Conservation (phyloP, 1,284 basidiomycete genomes). For the Puccinia hordei region DNA sequence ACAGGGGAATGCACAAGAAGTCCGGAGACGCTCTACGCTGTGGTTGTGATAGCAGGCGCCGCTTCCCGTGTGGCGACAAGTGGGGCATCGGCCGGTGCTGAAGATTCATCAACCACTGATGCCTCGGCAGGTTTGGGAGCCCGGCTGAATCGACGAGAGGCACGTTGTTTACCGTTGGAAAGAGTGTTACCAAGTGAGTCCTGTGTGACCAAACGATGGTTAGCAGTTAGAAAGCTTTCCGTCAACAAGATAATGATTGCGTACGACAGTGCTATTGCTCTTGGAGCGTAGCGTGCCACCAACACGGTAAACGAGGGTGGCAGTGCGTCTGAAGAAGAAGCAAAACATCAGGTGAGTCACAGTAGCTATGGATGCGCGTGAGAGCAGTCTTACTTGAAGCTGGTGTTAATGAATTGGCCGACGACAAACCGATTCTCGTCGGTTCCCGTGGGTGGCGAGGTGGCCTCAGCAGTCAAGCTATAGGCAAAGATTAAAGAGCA, state of each 20-base stretch:
- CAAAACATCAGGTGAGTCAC: too few relatives aligned
- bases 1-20: not conserved
- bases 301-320: constrained; percentile 29
- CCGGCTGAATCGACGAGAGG: constrained; percentile 35
- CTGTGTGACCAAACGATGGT: not conserved
- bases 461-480: not conserved
- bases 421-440: constrained; percentile 10
- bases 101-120: not conserved
- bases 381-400: constrained; percentile 23
- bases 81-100: not conserved
- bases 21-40: not conserved
- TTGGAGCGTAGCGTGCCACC: constrained; percentile 17
- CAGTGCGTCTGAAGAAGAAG: constrained; percentile 34
- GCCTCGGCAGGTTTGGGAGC: not conserved
- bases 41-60: not conserved
- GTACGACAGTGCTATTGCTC: constrained; percentile 12
- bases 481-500: not conserved
- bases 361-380: too few relatives aligned
- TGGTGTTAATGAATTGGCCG: constrained; percentile 38
- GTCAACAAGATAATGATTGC: too few relatives aligned
- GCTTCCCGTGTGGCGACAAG: not conserved
- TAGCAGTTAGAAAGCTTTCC: not conserved
- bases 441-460: not conserved
- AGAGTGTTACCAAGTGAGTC: constrained; percentile 25
- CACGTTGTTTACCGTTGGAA: constrained; percentile 14